phyloP scores from a whole-genome alignment of 768 basidiomycete genomes.

The Gyrodon lividus region DNA sequence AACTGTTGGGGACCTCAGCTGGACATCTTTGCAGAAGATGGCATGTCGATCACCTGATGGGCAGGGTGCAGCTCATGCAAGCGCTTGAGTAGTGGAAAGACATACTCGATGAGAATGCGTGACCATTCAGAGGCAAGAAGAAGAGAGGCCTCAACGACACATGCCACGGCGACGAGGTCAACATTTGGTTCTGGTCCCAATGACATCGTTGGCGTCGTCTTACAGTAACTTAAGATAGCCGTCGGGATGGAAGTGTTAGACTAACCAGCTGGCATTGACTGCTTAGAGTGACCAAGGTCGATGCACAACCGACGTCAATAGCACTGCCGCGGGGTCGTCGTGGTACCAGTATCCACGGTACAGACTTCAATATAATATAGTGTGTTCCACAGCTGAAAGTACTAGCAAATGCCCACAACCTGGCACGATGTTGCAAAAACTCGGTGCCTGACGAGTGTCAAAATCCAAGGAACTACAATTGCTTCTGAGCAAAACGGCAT shows the following conservation, averaged over 20 bases:
- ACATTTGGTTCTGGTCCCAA: constrained; percentile 9
- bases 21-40: neutral
- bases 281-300: no score
- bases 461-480: neutral
- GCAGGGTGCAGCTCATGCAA: constrained; percentile 42
- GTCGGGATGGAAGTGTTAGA: neutral
- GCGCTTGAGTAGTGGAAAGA: constrained; percentile 51
- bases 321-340: neutral
- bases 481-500: constrained; percentile 15
- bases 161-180: constrained; percentile 48
- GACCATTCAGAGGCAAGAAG: constrained; percentile 54
- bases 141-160: constrained; percentile 62
- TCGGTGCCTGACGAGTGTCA: neutral
- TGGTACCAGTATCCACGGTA: neutral
- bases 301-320: neutral
- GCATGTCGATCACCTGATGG: constrained; percentile 34
- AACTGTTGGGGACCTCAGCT: constrained; percentile 25
- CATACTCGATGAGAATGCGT: constrained; percentile 44
- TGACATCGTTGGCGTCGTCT: constrained; percentile 16
- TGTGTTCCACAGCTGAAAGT: neutral
- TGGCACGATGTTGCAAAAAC: no score
- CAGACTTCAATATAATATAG: neutral
- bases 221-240: neutral
- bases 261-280: neutral
- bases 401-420: no score